phyloP scores from a whole-genome alignment of 177 flowering plant species.

The Telopea speciosissima region DNA sequence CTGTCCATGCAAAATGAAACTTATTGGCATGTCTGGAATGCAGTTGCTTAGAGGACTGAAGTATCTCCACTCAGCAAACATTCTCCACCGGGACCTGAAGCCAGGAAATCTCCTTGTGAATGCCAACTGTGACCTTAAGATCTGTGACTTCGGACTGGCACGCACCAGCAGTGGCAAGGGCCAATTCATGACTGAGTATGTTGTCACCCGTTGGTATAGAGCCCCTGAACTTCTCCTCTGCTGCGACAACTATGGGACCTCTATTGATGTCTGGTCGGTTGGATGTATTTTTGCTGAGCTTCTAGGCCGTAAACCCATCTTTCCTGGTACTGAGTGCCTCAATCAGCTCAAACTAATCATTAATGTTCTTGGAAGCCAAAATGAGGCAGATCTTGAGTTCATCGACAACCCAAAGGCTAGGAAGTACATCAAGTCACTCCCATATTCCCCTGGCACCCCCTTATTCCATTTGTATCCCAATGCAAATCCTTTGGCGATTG shows the following conservation, averaged over 20 bases:
- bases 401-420: conserved; percentile 82
- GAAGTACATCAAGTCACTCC: conserved; percentile 61
- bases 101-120: conserved; percentile 89
- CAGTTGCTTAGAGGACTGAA: conserved; percentile 86
- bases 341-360: conserved; percentile 85
- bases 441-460: conserved; percentile 47
- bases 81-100: conserved; percentile 93
- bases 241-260: conserved; percentile 86
- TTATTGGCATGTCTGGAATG: conserved; percentile 4
- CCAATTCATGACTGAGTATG: conserved; percentile 95
- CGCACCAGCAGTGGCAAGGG: conserved; percentile 67
- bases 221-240: conserved; percentile 93
- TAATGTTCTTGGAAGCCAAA: conserved; percentile 75
- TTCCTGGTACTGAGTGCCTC: conserved; percentile 90
- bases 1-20: background rate
- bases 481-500: conserved; percentile 77
- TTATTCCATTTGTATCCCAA: conserved; percentile 61
- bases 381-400: conserved; percentile 62
- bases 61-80: conserved; percentile 91
- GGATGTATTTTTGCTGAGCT: conserved; percentile 97
- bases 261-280: conserved; percentile 96
- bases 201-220: conserved; percentile 94
- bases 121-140: conserved; percentile 86
- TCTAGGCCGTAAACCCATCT: conserved; percentile 82
- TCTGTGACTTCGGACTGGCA: conserved; percentile 93